Conservation (phyloP, 371 early-diverging fungal genomes). For the Mucor racemosus region DNA sequence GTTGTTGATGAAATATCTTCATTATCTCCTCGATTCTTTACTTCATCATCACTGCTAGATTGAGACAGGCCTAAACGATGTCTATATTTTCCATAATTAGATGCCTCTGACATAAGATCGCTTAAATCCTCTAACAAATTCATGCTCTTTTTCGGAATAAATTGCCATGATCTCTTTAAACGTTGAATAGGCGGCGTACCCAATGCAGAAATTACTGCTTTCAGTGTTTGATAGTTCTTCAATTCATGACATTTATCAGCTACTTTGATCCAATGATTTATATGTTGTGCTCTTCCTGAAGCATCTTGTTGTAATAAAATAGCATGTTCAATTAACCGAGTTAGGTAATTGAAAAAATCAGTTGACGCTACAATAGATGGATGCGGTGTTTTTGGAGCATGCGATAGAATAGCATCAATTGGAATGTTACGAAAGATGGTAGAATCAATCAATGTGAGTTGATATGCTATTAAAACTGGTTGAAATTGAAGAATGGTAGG, state of each 20-base stretch:
- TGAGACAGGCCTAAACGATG: constrained; percentile 41
- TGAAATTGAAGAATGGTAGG: constrained; percentile 69
- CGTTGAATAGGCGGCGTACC: constrained; percentile 79
- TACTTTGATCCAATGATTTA: constrained; percentile 78
- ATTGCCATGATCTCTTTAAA: constrained; percentile 76
- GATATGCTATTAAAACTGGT: constrained; percentile 71
- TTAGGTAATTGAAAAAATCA: constrained; percentile 84
- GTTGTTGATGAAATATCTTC: constrained; percentile 9
- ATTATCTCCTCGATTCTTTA: not conserved
- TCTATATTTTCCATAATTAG: constrained; percentile 74
- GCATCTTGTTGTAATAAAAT: constrained; percentile 68
- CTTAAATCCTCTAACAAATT: constrained; percentile 55
- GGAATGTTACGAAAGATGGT: constrained; percentile 70
- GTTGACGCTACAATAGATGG: constrained; percentile 72
- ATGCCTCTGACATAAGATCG: constrained; percentile 69
- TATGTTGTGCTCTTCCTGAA: constrained; percentile 64
- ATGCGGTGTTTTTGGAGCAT: constrained; percentile 69
- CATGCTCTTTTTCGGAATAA: constrained; percentile 70
- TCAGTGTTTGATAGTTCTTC: constrained; percentile 74
- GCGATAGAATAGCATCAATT: constrained; percentile 62
- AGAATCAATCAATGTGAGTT: constrained; percentile 76
- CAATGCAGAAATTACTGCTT: constrained; percentile 73
- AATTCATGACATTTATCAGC: constrained; percentile 64
- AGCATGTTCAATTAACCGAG: constrained; percentile 74
- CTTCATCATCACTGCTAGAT: constrained; percentile 10